Evolutionary conservation across 768 basidiomycete genomes (phyloP), one percentile per base, ranked within the genome.

Genomic region (Fomitopsis pulvina): DNA sequence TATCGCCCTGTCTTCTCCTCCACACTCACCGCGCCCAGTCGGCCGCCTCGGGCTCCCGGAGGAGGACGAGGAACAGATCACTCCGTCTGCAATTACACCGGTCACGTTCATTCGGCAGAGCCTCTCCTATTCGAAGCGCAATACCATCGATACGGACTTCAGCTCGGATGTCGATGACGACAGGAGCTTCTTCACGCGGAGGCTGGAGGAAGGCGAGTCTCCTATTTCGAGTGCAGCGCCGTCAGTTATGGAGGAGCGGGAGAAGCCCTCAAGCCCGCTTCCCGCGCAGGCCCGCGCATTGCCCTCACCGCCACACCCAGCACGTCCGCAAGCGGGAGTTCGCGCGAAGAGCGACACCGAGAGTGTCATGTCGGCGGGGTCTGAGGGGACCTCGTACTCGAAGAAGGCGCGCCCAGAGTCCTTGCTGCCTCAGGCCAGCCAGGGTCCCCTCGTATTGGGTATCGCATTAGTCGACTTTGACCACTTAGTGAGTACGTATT

Each of bases 391-490:
- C 11, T 85, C 84, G 58, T 69, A 69, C 53, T 73, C 72, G 28
- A 74, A 66, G 52, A 92, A 92, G 65, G 76, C 82, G 27, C 78
- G 89, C 16, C 90, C 89, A 7, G 89, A 92, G 60, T 88, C 86
- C 3, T 68, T 88, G 63, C 60, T 92, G 8, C 66, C 88, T n/a
- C 74, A 77, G 26, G 73, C 82, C 14, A 73, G 77, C 0, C 68
- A 68, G n/a, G 73, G 71, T 8, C 81, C 81, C 6, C 69, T 93
- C 20, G 74, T 95, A 14, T 72, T 94, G 4, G 93, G 93, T 3
- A 83, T 95, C 47, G 92, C 90, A 2, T 70, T 96, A n/a, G 84
- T 96, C 28, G 93, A 96, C 63, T 96, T 96, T 64, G 93, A 96
- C 64, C 93, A 96, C 68, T 68, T 93, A 62, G 93, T 92, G 63